Base-by-base conservation (phyloP, 192 early-diverging fungal species). In the Coemansia sp. region DNA sequence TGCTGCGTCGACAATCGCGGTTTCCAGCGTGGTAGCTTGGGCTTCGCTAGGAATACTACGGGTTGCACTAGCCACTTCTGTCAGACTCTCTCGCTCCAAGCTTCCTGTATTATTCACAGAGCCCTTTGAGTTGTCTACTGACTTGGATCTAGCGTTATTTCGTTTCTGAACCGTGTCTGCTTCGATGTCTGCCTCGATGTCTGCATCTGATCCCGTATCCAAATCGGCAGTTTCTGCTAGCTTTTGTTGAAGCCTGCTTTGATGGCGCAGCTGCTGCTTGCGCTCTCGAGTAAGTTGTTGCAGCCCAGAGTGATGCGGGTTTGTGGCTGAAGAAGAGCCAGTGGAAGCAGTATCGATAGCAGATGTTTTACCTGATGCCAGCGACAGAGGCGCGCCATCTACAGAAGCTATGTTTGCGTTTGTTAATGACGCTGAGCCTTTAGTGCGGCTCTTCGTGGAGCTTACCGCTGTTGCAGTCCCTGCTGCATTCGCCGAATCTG, bases 201-300 rank as follows among this genome's bases (percentile, higher is more conserved):
- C 60, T n/a, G 60, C 45, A 5, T 61, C 60, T 0, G 28, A 4
- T 4, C 35, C 60, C 3, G 45, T 20, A 7, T 61, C 45, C 4
- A 31, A 61, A 13, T 48, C 57, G 10, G 21, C 39, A 40, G 52
- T 26, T 34, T 35, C 59, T n/a, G 39, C 28, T 23, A 42, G 65
- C 35, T 67, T 70, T 29, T 71, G 64, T 30, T 71, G 68, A 1
- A 60, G 28, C 7, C 68, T 68, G 25, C 45, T 58, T 63, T 71
- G 77, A 26, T 71, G 67, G 40, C 71, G 66, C 7, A 66, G 61
- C 64, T 70, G 77, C 64, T 80, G 71, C 58, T 80, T 80, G 39
- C 70, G 67, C 55, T 80, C 77, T 18, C 77, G 77, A 20, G 55
- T 71, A 55, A 71, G 61, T 43, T 79, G 77, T 64, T 79, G 77